Conservation (phyloP, 2,329 filamentous ascomycete species). For the Penicillium sp. region DNA sequence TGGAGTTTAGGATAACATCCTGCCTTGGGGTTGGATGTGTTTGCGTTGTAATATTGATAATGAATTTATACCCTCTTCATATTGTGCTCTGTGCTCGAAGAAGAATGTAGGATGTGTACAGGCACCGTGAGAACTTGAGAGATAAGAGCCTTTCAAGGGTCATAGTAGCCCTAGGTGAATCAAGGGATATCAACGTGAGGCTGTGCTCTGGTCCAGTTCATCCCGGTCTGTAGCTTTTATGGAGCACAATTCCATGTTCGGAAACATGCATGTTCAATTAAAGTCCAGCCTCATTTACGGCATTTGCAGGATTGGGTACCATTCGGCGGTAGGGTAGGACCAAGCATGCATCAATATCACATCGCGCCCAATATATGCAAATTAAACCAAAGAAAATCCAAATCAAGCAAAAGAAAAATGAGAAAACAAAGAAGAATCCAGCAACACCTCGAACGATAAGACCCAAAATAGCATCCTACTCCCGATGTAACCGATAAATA, state of each 20-base stretch:
- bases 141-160: neutral
- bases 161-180: neutral
- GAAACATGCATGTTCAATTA: neutral
- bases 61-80: neutral
- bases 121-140: neutral
- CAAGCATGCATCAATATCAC: neutral
- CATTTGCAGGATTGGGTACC: neutral
- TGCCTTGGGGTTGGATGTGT: neutral
- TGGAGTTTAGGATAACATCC: neutral
- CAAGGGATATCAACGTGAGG: neutral
- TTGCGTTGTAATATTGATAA: neutral
- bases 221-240: neutral
- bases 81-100: neutral
- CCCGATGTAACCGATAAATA: neutral
- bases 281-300: neutral
- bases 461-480: neutral
- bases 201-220: neutral
- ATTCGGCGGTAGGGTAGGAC: neutral
- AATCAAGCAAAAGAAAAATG: neutral
- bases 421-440: neutral
- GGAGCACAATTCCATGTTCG: neutral
- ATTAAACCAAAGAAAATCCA: neutral
- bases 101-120: neutral
- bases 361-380: neutral
- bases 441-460: neutral